Conservation (phyloP, 177 flowering plant species). For the Vitis hybrid region DNA sequence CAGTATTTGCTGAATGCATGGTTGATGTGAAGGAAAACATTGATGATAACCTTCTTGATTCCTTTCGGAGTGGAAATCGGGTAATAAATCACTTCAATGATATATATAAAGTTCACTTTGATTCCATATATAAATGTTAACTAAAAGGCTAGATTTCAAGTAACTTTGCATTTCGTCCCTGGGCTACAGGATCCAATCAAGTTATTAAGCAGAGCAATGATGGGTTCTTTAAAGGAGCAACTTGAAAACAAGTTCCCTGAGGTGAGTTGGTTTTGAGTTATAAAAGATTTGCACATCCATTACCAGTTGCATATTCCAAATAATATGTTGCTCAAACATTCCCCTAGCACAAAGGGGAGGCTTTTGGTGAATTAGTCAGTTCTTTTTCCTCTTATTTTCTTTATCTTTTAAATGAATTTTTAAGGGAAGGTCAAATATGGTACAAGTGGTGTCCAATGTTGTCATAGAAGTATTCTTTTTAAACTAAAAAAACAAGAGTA, state of each 20-base stretch:
- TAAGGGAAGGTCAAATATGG: too few species aligned
- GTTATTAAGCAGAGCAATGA: slow-evolving; percentile 36
- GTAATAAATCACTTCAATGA: slow-evolving; percentile 24
- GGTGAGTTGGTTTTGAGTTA: slow-evolving; percentile 30
- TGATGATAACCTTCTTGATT: slow-evolving; percentile 42
- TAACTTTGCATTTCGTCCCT: neutral
- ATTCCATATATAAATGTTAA: neutral
- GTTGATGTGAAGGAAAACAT: slow-evolving; percentile 77
- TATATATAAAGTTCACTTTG: neutral
- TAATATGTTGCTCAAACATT: too few species aligned
- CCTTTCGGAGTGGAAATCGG: slow-evolving; percentile 42
- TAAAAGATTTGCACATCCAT: neutral
- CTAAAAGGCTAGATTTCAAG: neutral
- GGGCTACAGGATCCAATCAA: slow-evolving; percentile 49
- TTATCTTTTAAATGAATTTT: too few species aligned
- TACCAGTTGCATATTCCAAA: neutral
- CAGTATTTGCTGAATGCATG: slow-evolving; percentile 52
- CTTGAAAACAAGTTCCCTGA: slow-evolving; percentile 38
- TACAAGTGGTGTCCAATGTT: too few species aligned
- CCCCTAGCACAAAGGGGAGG: too few species aligned
- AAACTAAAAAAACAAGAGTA: too few species aligned
- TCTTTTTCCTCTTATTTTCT: too few species aligned
- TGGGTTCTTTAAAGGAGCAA: slow-evolving; percentile 46
- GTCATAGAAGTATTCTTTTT: too few species aligned
- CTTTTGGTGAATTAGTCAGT: too few species aligned